phyloP scores from a whole-genome alignment of 129 eudicot species.

The Ambrosia artemisiifolia region DNA sequence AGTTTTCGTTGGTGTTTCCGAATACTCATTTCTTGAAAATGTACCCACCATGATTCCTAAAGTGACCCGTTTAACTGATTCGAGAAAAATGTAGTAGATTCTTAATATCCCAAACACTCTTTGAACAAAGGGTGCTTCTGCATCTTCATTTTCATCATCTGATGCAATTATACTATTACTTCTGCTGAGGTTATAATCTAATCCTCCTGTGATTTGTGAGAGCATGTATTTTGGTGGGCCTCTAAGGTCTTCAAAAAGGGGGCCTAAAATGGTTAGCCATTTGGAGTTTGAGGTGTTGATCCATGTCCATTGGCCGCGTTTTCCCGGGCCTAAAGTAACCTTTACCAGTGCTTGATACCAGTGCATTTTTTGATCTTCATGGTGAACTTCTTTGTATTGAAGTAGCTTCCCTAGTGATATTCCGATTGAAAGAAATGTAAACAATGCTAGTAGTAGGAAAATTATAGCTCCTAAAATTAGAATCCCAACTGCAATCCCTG shows the following conservation, averaged over 20 bases:
- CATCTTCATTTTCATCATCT: slow-evolving; percentile 96
- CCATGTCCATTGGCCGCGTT: slow-evolving; percentile 98
- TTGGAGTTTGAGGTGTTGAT: slow-evolving; percentile 41
- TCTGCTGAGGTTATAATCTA: slow-evolving; percentile 21
- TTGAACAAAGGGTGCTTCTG: slow-evolving; percentile 88
- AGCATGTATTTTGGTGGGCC: slow-evolving; percentile 99
- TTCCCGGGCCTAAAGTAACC: slow-evolving; percentile 88
- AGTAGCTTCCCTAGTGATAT: slow-evolving; percentile 81
- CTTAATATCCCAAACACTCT: slow-evolving; percentile 80
- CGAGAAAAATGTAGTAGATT: slow-evolving; percentile 82
- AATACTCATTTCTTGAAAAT: slow-evolving; percentile 43
- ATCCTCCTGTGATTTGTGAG: slow-evolving; percentile 58
- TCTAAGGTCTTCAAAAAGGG: slow-evolving; percentile 79
- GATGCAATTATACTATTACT: slow-evolving; percentile 70
- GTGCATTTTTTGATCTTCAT: slow-evolving; percentile 63
- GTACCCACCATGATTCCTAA: slow-evolving; percentile 71
- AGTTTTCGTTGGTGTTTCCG: slow-evolving; percentile 49
- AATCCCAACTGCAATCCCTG: slow-evolving; percentile 60
- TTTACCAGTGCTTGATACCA: slow-evolving; percentile 87
- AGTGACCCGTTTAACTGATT: slow-evolving; percentile 58
- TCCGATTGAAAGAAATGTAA: slow-evolving; percentile 72
- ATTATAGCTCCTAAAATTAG: slow-evolving; percentile 51
- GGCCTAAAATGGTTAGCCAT: slow-evolving; percentile 58
- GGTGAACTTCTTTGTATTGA: slow-evolving; percentile 93
- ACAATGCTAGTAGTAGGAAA: slow-evolving; percentile 44